Evolutionary conservation across 805 yeast genomes (phyloP).

Genomic region (Yamadazyma ubonensis): DNA sequence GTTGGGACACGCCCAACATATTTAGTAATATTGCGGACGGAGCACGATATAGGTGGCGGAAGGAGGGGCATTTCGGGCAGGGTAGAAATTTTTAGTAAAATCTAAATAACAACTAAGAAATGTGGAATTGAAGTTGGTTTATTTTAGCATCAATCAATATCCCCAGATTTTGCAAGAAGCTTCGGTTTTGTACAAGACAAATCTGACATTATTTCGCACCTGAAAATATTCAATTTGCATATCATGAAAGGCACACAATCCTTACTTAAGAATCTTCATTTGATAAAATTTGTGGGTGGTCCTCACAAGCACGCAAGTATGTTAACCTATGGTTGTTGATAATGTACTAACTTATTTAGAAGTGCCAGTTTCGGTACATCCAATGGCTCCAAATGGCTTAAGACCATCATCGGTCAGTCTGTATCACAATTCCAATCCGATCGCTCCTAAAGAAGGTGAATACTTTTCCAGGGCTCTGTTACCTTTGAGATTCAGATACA

Average conservation of each 20-base stretch:
- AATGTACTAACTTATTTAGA: constrained; percentile 9
- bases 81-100: too few relatives aligned
- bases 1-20: not conserved
- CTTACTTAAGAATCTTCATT: constrained; percentile 54
- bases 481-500: constrained; percentile 73
- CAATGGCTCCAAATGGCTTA: constrained; percentile 44
- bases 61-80: too few relatives aligned
- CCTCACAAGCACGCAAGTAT: constrained; percentile 55
- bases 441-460: constrained; percentile 43
- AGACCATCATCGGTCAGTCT: constrained; percentile 31
- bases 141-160: too few relatives aligned
- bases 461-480: constrained; percentile 59
- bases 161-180: too few relatives aligned
- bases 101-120: too few relatives aligned
- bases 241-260: constrained; percentile 34
- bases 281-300: constrained; percentile 86
- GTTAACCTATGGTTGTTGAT: constrained; percentile 20
- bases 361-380: constrained; percentile 26
- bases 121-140: too few relatives aligned
- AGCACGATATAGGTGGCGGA: not conserved
- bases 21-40: not conserved
- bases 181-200: too few relatives aligned
- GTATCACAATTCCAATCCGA: constrained; percentile 31
- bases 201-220: too few relatives aligned
- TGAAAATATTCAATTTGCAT: constrained; percentile 1